Percentiles rank a stretch among this genome's conserved stretches.
phyloP scores from a whole-genome alignment of 805 yeast genomes.

The Kodamaea neixiangensis region DNA sequence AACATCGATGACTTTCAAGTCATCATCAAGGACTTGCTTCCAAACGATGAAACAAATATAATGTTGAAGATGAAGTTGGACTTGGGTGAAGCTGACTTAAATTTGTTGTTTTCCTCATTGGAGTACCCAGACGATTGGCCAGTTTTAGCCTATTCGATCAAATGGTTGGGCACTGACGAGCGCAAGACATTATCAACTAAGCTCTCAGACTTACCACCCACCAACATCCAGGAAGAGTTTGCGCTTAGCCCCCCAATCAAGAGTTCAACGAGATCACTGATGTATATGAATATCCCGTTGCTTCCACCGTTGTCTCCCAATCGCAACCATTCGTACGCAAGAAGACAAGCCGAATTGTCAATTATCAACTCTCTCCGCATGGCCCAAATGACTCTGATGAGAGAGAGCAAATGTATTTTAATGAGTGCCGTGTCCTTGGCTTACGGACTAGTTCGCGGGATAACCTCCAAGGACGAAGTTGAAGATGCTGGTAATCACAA shows the following conservation, averaged over 20 bases:
- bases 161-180: slow-evolving; percentile 14
- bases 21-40: slow-evolving; percentile 17
- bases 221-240: not conserved
- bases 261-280: slow-evolving; percentile 2
- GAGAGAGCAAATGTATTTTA: slow-evolving; percentile 10
- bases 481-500: not conserved
- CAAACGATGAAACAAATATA: slow-evolving; percentile 18
- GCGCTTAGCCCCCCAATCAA: not conserved
- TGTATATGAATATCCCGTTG: slow-evolving; percentile 25
- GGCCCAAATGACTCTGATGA: not conserved
- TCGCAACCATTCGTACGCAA: slow-evolving; percentile 34
- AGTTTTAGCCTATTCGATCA: slow-evolving; percentile 9
- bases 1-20: slow-evolving; percentile 11
- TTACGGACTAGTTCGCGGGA: slow-evolving; percentile 13
- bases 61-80: slow-evolving; percentile 16
- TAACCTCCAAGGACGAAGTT: not conserved
- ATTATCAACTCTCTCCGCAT: slow-evolving; percentile 22
- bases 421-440: slow-evolving; percentile 14
- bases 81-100: not conserved
- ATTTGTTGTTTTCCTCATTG: slow-evolving; percentile 3
- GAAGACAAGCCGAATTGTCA: slow-evolving; percentile 36
- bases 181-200: not conserved
- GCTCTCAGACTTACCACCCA: slow-evolving; percentile 8
- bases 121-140: slow-evolving; percentile 9
- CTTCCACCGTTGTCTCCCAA: slow-evolving; percentile 34